Evolutionary conservation across 768 basidiomycete genomes (phyloP), one percentile per base, ranked within the genome.

Genomic region (Ramaria rubella): DNA sequence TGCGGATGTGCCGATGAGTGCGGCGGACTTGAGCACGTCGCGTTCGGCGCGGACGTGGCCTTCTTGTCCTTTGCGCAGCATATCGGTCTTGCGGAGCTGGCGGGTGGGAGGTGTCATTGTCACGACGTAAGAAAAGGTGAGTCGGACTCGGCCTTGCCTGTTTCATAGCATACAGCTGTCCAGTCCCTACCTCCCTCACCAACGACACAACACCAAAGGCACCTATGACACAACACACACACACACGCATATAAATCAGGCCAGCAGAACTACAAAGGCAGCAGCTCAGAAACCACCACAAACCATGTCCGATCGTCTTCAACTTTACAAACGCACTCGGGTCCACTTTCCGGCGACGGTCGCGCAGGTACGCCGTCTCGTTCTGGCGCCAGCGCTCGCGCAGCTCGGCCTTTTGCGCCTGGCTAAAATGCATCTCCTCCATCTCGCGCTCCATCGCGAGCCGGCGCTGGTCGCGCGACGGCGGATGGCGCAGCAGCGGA

Each of bases 201-300:
- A 99, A 81, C 9, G 86, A 89, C 17, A 99, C 95, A 44, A 97
- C 94, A 1, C 94, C 95, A 72, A 99, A 97, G 9, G 94, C 94
- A 63, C 92, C 92, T 87, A 70, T 58, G 58, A 54, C n/a, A 62
- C 61, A 63, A 30, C 36, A 61, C n/a, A n/a, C n/a, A n/a, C n/a
- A 51, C 36, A 38, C 36, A n/a, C 11, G 36, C 11, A 38, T 11
- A 38, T 38, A 38, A n/a, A 11, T 38, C 36, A n/a, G 36, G 36
- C 11, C 36, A n/a, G n/a, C 33, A 24, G 12, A 19, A 31, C 33
- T 11, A n/a, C n/a, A n/a, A n/a, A n/a, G n/a, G n/a, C n/a, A n/a
- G 23, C 23, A 23, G 44, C 12, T 11, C 53, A 57, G 31, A 38
- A n/a, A n/a, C n/a, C n/a, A n/a, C 51, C 52, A 48, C 68, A 62